Evolutionary conservation across 2,329 filamentous ascomycete species (phyloP), one percentile per base, ranked within the genome.

Genomic region (Ophiostoma sp.): DNA sequence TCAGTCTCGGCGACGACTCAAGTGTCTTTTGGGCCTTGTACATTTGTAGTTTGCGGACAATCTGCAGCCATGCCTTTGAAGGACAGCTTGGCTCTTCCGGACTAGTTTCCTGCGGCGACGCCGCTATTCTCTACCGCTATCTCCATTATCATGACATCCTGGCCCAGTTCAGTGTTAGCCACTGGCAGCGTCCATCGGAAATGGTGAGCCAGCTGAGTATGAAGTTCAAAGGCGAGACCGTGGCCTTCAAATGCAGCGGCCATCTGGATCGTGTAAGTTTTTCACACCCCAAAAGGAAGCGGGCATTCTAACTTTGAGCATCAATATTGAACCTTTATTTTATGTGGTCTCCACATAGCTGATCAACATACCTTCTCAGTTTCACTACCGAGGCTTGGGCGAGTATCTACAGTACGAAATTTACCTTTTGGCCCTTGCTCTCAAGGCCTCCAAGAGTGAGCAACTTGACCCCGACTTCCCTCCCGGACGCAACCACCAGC

Each of bases 131-230:
- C 42, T 78, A 80, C 69, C 80, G 78, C 75, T 73, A 76, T n/a
- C 77, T 80, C 1, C 76, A 79, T 70, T 80, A 80, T 73, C 76
- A 80, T 70, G 77, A 79, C 70, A 77, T 78, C 1, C 70, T 80
- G 7, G 75, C 78, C 8, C 78, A 77, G 52, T 81, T 80, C 71
- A 76, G 76, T 19, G 66, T 78, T 1, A 74, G 68, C 55, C 77
- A 80, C 68, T 80, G 78, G 79, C 68, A 75, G 11, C 75, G 75
- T 12, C 72, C 74, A 3, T 25, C 61, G 0, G 73, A 75, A 2
- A 61, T 74, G 25, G 19, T 36, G 25, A 12, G n/a, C 7, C 70
- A 70, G 22, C 19, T 72, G 28, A 50, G 12, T 2, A 33, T 73
- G 39, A 31, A 28, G 3, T 73, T 70, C 66, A 70, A 72, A 39